Evolutionary conservation across 768 basidiomycete species (phyloP).

Genomic region (Imleria badia): DNA sequence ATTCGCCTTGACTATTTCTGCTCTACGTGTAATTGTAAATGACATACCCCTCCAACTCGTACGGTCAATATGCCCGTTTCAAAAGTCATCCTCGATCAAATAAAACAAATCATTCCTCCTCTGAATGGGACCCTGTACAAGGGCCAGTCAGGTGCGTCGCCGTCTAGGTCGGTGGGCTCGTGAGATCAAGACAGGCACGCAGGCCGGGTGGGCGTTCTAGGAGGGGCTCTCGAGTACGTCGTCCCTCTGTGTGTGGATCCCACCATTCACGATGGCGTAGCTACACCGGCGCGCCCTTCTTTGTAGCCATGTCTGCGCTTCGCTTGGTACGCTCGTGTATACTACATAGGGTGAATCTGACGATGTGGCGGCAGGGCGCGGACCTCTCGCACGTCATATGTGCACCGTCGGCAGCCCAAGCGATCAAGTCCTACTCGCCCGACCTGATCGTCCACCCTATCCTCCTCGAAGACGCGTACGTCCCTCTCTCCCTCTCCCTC

Average conservation of each 20-base stretch:
- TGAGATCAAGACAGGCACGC: slow-evolving; percentile 2
- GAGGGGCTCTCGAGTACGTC: slow-evolving; percentile 88
- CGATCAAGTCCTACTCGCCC: slow-evolving; percentile 97
- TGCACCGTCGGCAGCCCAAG: slow-evolving; percentile 84
- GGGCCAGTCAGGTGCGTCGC: slow-evolving; percentile 78
- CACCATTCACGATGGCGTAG: slow-evolving; percentile 40
- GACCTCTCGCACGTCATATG: slow-evolving; percentile 98
- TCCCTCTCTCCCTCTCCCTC: background rate
- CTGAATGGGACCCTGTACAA: slow-evolving; percentile 88
- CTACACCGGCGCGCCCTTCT: slow-evolving; percentile 97
- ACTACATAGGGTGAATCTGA: too few species aligned
- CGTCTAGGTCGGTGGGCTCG: background rate
- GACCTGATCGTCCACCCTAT: slow-evolving; percentile 98
- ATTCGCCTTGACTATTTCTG: slow-evolving; percentile 10
- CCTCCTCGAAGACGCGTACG: slow-evolving; percentile 66
- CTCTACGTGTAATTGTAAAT: background rate
- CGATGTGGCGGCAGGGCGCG: too few species aligned
- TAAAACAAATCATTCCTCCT: slow-evolving; percentile 86
- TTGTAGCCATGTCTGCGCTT: slow-evolving; percentile 88
- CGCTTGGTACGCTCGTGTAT: slow-evolving; percentile 56
- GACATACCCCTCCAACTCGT: background rate
- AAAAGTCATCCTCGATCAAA: slow-evolving; percentile 61
- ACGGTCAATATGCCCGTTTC: slow-evolving; percentile 56
- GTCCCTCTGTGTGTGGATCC: background rate
- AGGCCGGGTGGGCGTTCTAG: slow-evolving; percentile 92